Base-by-base conservation (phyloP, 2,329 filamentous ascomycete species). In the Tothia fuscella region DNA sequence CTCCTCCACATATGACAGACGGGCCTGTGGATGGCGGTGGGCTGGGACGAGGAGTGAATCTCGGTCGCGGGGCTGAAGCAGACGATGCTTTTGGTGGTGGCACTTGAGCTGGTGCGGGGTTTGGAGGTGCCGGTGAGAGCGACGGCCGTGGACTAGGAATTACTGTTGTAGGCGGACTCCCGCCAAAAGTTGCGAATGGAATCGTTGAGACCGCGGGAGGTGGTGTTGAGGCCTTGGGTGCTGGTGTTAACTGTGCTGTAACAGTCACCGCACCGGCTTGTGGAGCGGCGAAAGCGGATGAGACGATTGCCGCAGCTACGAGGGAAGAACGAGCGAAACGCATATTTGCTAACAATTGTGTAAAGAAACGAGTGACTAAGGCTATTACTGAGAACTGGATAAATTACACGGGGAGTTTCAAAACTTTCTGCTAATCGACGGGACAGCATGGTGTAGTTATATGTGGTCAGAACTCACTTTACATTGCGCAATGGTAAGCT, bases 1-100 rank as follows among this genome's bases (percentile, higher is more conserved):
- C 22, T 9, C 16, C 22, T 17, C 36, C 22, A 16, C 36, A 38
- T n/a, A 38, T 10, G 9, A 28, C 10, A 13, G 36, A 21, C 14
- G 36, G 16, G 17, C 22, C 36, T 13, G 22, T 14, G 16, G 13
- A 20, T 6, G 22, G 22, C 25, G 4, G 22, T 5, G 22, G 19
- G 6, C 12, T 25, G 13, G 22, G 22, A 19, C 22, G 36, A 20
- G 36, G 36, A 30, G 7, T n/a, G 7, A 16, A 19, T n/a, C 10
- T n/a, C 10, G 31, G 20, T 49, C 50, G 5, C 22, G 46, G n/a
- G 52, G 49, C 28, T 51, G 9, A 35, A 26, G n/a, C 22, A 53
- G 49, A 16, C 31, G 44, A 14, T 20, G 14, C 38, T 43, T 14
- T 33, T 33, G 35, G 31, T 37, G 33, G 45, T 29, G 29, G 37